Conservation (phyloP, 306 rosid species). For the Ceratonia siliqua region DNA sequence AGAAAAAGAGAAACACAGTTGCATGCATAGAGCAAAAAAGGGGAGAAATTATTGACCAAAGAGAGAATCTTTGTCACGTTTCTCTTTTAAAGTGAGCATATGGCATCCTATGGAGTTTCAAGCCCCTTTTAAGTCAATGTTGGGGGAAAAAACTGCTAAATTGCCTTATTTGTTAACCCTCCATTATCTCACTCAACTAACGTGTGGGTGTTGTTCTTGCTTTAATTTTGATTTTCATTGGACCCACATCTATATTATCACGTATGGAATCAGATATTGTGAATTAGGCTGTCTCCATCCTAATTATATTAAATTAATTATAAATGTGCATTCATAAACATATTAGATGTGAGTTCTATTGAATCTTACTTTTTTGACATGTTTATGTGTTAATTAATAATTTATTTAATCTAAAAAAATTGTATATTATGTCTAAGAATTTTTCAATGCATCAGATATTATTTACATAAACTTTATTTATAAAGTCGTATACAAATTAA, state of each 20-base stretch:
- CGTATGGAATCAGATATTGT: no score
- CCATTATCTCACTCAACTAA: background rate
- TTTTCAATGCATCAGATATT: no score
- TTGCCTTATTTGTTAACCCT: background rate
- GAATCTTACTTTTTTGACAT: no score
- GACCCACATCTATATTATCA: background rate
- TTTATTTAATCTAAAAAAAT: no score
- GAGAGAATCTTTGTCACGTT: background rate
- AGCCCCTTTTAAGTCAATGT: background rate
- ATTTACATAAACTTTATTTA: no score
- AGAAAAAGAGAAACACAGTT: background rate
- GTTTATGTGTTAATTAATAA: no score
- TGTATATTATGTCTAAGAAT: no score
- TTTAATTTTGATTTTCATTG: background rate
- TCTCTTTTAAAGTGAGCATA: background rate
- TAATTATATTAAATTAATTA: no score
- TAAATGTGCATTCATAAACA: no score
- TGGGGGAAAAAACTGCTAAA: background rate
- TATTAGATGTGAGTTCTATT: no score
- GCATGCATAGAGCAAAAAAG: background rate
- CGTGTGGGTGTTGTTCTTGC: background rate
- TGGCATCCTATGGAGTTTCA: slow-evolving; percentile 10
- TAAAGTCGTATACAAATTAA: no score
- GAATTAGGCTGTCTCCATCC: no score
- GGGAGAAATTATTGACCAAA: slow-evolving; percentile 7